Evolutionary conservation across 148 eudicot genomes (phyloP).

Genomic region (Nepenthes mirabilis): DNA sequence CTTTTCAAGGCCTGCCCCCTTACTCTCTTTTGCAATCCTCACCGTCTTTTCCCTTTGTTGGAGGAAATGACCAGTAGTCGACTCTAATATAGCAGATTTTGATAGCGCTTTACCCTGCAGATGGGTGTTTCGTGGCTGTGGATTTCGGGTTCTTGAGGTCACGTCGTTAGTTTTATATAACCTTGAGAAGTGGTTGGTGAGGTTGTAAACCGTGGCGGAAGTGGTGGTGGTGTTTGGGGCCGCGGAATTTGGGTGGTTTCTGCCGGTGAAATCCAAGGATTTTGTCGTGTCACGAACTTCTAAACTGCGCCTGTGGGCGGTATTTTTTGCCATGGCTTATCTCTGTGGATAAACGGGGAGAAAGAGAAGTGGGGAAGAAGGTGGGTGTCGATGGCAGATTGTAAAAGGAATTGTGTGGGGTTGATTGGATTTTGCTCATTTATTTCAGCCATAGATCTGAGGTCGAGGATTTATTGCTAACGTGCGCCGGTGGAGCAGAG

Average conservation of each 20-base stretch:
- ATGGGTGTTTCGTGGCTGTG: conserved; percentile 10
- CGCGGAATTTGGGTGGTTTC: conserved; percentile 18
- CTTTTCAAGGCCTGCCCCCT: conserved; percentile 17
- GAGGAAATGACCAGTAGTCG: background rate
- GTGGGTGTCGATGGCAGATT: no score
- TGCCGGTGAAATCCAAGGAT: conserved; percentile 30
- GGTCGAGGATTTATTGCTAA: no score
- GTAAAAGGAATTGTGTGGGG: no score
- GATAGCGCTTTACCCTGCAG: conserved; percentile 21
- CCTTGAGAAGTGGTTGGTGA: conserved; percentile 49
- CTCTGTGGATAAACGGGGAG: background rate
- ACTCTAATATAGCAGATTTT: conserved; percentile 15
- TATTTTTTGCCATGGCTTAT: conserved; percentile 20
- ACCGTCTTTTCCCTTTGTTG: background rate
- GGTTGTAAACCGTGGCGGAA: conserved; percentile 35
- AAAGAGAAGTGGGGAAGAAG: no score
- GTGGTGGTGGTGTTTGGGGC: conserved; percentile 19
- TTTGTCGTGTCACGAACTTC: conserved; percentile 18
- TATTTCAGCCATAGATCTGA: no score
- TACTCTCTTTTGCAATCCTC: conserved; percentile 4
- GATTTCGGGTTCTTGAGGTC: conserved; percentile 15
- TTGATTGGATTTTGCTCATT: no score
- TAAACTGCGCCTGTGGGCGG: conserved; percentile 31
- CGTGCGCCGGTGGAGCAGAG: no score
- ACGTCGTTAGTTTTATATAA: conserved; percentile 7